Evolutionary conservation across 2,329 filamentous ascomycete genomes (phyloP), one percentile per base, ranked within the genome.

Genomic region (Ophiocordyceps unilateralis): DNA sequence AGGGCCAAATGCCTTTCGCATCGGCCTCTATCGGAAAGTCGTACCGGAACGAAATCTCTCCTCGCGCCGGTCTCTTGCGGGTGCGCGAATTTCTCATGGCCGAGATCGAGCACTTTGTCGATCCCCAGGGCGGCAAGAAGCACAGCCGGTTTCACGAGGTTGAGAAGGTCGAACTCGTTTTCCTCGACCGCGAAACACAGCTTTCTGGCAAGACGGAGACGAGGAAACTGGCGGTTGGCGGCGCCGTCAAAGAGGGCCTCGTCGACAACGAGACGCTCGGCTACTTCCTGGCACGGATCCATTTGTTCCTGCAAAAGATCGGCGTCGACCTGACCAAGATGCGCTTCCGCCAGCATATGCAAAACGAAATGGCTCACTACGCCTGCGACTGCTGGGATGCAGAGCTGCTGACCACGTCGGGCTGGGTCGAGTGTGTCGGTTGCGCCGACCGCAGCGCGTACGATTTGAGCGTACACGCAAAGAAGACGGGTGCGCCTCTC

Each of bases 21-120:
- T 96, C 89, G 41, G 91, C 91, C 40, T 93, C 85, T 34, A 93
- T 98, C 59, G 91, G 91, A 64, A 94, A 94, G 66, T 95, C 89
- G 2, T 96, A 94, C 74, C 79, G 91, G 55, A 98, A 98, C 60
- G 91, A 98, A 59, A 95, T 98, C 53, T 95, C 91, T 0, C 91
- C 91, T 10, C 78, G 91, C 44, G 77, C 85, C 49, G 91, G 91
- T 64, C 78, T 98, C 36, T 67, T 98, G 45, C 83, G 91, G 53
- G 91, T 98, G 38, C 84, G 91, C 54, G 91, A 98, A 62, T 96
- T 98, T 67, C 66, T 95, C 54, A 96, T 98, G 91, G 91, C 89
- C 21, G 91, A 98, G 66, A 94, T 98, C 53, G 91, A 98, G 68
- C 91, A 98, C 63, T 98, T 85, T 58, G 91, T 98, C 51, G 91